A percentile compares a stretch with the other conserved stretches of the same genome.
These are phyloP conservation scores for Penicillium sp. DNA, from an alignment of 2,329 filamentous ascomycete species.

Conservation along the genomic window DNA sequence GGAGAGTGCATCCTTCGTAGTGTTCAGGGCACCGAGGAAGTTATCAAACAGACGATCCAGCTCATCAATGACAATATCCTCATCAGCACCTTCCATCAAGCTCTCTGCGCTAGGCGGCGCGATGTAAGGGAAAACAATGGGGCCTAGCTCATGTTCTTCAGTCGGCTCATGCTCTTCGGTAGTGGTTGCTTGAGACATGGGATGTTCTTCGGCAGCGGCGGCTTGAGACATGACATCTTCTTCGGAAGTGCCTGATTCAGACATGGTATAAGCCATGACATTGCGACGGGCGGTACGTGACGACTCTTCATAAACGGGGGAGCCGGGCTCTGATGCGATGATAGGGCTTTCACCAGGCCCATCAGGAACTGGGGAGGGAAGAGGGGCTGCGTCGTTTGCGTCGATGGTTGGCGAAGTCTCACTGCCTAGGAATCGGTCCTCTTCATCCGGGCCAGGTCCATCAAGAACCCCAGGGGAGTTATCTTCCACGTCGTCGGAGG, in stretches of 20 bases:
- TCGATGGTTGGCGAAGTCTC: conserved; percentile 12
- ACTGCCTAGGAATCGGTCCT: conserved; percentile 40
- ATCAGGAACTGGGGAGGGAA: conserved; percentile 25
- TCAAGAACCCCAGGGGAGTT: conserved; percentile 53
- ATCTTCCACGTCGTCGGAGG: conserved; percentile 44
- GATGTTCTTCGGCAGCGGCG: too few species aligned
- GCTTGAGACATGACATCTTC: too few species aligned
- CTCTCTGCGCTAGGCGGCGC: conserved; percentile 37
- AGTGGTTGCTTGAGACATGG: too few species aligned
- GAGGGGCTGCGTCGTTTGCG: conserved; percentile 18
- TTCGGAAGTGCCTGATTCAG: too few species aligned
- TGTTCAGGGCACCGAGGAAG: conserved; percentile 37
- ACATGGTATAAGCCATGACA: neutral
- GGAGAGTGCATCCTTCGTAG: conserved; percentile 31
- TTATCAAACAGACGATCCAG: conserved; percentile 40
- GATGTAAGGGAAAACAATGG: conserved; percentile 37
- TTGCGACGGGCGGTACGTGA: conserved; percentile 16
- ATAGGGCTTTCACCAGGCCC: conserved; percentile 8
- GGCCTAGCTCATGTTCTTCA: conserved; percentile 7
- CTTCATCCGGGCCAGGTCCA: conserved; percentile 51
- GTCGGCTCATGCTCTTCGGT: neutral
- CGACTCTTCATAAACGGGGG: conserved; percentile 19
- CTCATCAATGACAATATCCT: conserved; percentile 36
- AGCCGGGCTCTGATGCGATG: conserved; percentile 18
- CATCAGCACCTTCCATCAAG: conserved; percentile 36